Evolutionary conservation across 331 rosid species (phyloP).

Genomic region (Cydonia oblonga): DNA sequence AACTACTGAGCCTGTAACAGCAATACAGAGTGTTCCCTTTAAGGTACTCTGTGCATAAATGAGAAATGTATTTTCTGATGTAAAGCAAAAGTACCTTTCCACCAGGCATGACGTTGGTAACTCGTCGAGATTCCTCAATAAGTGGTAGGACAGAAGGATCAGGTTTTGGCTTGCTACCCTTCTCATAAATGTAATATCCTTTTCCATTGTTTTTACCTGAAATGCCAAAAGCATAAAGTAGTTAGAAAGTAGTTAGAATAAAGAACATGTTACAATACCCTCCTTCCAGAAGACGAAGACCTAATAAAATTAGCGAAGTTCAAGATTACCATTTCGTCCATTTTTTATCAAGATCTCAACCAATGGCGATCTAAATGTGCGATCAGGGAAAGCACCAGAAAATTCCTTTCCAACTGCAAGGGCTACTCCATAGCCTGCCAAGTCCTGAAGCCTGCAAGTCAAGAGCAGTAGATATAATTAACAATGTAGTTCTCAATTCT

Average conservation of each 20-base stretch:
- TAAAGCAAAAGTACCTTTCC: slow-evolving; percentile 53
- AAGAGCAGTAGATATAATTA: slow-evolving; percentile 6
- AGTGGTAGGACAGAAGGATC: slow-evolving; percentile 60
- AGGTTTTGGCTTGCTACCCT: slow-evolving; percentile 79
- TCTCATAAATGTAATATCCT: slow-evolving; percentile 70
- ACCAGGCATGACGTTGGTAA: slow-evolving; percentile 53
- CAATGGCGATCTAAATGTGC: slow-evolving; percentile 50
- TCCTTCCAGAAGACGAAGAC: neutral
- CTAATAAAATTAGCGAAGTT: neutral
- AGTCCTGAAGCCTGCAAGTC: slow-evolving; percentile 77
- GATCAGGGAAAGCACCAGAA: slow-evolving; percentile 51
- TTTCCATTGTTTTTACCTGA: slow-evolving; percentile 85
- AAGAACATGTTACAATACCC: slow-evolving; percentile 7
- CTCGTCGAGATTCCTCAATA: slow-evolving; percentile 60
- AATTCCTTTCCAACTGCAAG: slow-evolving; percentile 56
- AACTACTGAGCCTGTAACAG: neutral
- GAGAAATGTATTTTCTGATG: too few relatives aligned
- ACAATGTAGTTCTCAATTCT: neutral
- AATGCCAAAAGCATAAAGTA: slow-evolving; percentile 1
- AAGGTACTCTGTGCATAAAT: too few relatives aligned
- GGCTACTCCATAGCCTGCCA: slow-evolving; percentile 85
- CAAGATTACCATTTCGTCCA: slow-evolving; percentile 74
- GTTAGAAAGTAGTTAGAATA: slow-evolving; percentile 3
- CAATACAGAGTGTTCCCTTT: neutral
- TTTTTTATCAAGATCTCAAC: slow-evolving; percentile 53